phyloP scores from a whole-genome alignment of 495 filamentous ascomycete genomes.

The Xylaria cubensis region DNA sequence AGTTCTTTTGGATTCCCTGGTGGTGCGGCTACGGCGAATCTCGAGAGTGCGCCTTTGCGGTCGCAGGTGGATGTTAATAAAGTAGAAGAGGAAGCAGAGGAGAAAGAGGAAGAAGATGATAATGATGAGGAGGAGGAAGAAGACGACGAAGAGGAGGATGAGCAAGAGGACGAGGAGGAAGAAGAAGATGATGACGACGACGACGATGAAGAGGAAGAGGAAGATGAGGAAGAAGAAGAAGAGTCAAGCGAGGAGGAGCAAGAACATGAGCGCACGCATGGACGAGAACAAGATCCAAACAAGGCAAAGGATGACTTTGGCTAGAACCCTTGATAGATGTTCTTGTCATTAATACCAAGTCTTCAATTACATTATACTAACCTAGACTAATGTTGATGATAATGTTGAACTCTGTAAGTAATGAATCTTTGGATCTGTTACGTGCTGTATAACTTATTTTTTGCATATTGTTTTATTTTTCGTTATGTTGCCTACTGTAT shows the following conservation, averaged over 20 bases:
- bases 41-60: slow-evolving; percentile 58
- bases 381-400: not conserved
- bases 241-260: not conserved
- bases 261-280: not conserved
- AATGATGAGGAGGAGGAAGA: not conserved
- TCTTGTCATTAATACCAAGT: not conserved
- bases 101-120: not conserved
- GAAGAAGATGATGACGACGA: not conserved
- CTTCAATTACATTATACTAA: not conserved
- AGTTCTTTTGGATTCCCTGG: slow-evolving; percentile 50
- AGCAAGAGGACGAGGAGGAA: not conserved
- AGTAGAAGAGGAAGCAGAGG: slow-evolving; percentile 17
- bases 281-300: slow-evolving; percentile 9
- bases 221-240: not conserved
- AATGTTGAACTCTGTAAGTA: not conserved
- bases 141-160: not conserved
- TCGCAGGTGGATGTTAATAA: slow-evolving; percentile 26
- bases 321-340: slow-evolving; percentile 8
- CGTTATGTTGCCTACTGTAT: not conserved
- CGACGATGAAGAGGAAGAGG: slow-evolving; percentile 21
- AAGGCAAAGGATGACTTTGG: slow-evolving; percentile 30
- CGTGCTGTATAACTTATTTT: not conserved
- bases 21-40: slow-evolving; percentile 37
- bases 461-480: not conserved
- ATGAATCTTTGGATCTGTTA: not conserved